Evolutionary conservation across 805 yeast genomes (phyloP), one percentile per base, ranked within the genome.

Genomic region (Metschnikowia cubensis): DNA sequence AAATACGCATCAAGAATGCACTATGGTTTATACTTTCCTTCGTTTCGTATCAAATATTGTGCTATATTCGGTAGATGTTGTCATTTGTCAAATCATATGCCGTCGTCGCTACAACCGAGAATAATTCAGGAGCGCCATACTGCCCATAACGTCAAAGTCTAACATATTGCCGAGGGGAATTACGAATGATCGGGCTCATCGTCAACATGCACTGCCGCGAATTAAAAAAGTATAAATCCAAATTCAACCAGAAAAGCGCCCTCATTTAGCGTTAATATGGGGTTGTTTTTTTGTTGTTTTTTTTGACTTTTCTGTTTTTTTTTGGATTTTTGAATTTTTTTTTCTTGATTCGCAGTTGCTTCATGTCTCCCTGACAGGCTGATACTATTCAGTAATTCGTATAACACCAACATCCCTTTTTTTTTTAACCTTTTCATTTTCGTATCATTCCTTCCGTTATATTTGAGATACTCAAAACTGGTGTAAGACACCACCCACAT

Each of bases 31-130:
- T 8, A 25, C 11, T 25, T 25, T 25, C 29, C 29, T 25, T 25
- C 29, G 11, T 25, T 25, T 25, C 29, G 29, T 25, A 25, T 25
- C 29, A 25, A 25, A 11, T 29, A 13, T 29, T 29, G 22, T 41
- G 21, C 14, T 41, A 31, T 41, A 41, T 41, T 41, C 31, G 44
- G 44, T 14, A 7, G 7, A 14, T 17, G 35, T 18, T 41, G 21
- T 14, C 6, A 18, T n/a, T 32, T 20, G 22, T 18, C 31, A 14
- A 32, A n/a, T 32, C 20, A 14, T 33, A 33, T 41, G 42, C 39
- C 33, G 39, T 42, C 44, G 57, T 53, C 57, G 57, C 57, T 45
- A 36, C 57, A 41, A 49, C 51, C 48, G 45, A n/a, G 22, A 25
- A 15, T 4, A 5, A 21, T 11, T 42, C 45, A 21, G 45, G 45